A percentile compares a stretch with the other conserved stretches of the same genome.
Conservation (phyloP, 441 rosid species). For the Erysimum pusillum region DNA sequence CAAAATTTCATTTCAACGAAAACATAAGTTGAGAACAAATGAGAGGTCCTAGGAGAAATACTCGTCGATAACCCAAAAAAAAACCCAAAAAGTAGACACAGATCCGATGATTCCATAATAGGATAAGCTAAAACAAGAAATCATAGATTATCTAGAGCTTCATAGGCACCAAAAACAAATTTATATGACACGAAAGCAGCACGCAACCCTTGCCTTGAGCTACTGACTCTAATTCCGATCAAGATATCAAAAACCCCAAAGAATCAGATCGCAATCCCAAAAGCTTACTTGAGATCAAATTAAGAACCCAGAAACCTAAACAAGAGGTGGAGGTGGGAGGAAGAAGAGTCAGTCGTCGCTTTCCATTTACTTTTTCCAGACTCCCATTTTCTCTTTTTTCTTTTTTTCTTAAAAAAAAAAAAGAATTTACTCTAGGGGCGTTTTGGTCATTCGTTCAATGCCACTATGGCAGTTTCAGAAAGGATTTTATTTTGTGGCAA, state of each 20-base stretch:
- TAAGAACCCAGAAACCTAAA: conserved; percentile 34
- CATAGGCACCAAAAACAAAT: conserved; percentile 26
- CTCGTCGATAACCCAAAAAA: neutral
- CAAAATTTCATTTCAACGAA: conserved; percentile 1
- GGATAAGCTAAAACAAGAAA: conserved; percentile 16
- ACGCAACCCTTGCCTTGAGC: conserved; percentile 18
- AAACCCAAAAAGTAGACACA: conserved; percentile 26
- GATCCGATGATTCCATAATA: conserved; percentile 39
- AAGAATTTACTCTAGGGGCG: too few species aligned
- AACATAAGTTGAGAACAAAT: conserved; percentile 13
- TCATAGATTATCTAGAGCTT: conserved; percentile 36
- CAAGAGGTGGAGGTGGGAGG: conserved; percentile 26
- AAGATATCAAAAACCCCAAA: neutral
- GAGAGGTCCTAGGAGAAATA: conserved; percentile 8
- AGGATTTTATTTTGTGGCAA: too few species aligned
- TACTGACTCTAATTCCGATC: conserved; percentile 24
- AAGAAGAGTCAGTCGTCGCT: conserved; percentile 50
- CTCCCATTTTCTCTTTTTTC: conserved; percentile 31
- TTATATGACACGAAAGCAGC: conserved; percentile 28
- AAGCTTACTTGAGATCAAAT: conserved; percentile 30
- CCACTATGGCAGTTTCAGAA: too few species aligned
- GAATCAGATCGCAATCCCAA: conserved; percentile 10
- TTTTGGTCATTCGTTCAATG: too few species aligned
- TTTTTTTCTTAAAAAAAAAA: too few species aligned
- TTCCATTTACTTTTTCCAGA: conserved; percentile 41